Evolutionary conservation across 2,329 filamentous ascomycete species (phyloP).

Genomic region (Epichloe gansuensis): DNA sequence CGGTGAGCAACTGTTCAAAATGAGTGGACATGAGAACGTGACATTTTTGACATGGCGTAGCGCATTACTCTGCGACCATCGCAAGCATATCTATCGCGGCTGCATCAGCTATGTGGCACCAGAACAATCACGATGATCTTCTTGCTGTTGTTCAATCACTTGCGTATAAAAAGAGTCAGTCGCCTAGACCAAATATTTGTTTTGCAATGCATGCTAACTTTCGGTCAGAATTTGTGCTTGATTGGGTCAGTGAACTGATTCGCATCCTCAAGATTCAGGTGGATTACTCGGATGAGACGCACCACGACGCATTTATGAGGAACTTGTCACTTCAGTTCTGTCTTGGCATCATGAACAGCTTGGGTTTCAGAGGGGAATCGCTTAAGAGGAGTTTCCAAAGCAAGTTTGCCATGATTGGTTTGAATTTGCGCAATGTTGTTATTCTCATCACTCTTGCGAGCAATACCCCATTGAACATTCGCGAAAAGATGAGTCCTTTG

Average conservation of each 20-base stretch:
- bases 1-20: slow-evolving; percentile 21
- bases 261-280: slow-evolving; percentile 58
- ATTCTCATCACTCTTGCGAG: slow-evolving; percentile 52
- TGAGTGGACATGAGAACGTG: neutral
- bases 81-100: slow-evolving; percentile 45
- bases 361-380: slow-evolving; percentile 58
- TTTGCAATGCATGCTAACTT: slow-evolving; percentile 8
- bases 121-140: slow-evolving; percentile 54
- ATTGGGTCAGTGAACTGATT: slow-evolving; percentile 55
- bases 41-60: slow-evolving; percentile 21
- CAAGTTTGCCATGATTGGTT: slow-evolving; percentile 60
- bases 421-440: slow-evolving; percentile 63
- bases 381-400: slow-evolving; percentile 50
- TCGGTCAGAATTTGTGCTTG: slow-evolving; percentile 40
- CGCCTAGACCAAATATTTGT: neutral
- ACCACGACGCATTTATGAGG: slow-evolving; percentile 58
- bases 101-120: slow-evolving; percentile 31
- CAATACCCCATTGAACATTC: slow-evolving; percentile 39
- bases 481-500: slow-evolving; percentile 43
- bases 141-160: slow-evolving; percentile 50
- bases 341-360: slow-evolving; percentile 64
- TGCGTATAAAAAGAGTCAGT: slow-evolving; percentile 20
- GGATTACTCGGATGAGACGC: slow-evolving; percentile 68
- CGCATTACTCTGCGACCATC: slow-evolving; percentile 42
- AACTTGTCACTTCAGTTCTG: slow-evolving; percentile 63